Percentiles rank a stretch among this genome's conserved stretches.
These are phyloP conservation scores for Serendipita indica DNA, from an alignment of 768 basidiomycete genomes.

Conservation along the genomic window DNA sequence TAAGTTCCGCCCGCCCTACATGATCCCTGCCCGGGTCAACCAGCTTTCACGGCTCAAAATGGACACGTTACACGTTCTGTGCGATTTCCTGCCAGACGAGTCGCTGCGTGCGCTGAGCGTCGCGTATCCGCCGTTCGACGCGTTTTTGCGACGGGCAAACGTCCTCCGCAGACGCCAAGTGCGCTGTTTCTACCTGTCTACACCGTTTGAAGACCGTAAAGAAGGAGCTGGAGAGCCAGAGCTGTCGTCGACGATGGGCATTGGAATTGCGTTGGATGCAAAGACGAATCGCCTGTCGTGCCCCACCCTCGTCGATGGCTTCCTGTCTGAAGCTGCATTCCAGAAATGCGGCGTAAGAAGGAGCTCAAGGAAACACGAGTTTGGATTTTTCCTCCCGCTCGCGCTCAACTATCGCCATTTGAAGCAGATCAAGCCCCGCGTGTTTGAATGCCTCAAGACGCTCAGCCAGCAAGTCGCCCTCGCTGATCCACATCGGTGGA, in stretches of 20 bases:
- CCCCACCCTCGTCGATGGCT: slow-evolving; percentile 2
- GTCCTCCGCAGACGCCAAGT: background rate
- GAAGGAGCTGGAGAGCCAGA: background rate
- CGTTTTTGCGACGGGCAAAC: background rate
- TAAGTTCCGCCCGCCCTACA: no score
- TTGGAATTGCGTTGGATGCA: background rate
- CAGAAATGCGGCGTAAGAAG: background rate
- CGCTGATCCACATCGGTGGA: background rate
- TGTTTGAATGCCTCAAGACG: slow-evolving; percentile 2
- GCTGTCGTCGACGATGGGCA: background rate
- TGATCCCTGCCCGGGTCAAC: background rate
- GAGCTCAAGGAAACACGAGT: background rate
- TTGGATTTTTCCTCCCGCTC: background rate
- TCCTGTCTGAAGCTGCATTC: background rate
- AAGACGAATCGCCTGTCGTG: slow-evolving; percentile 1
- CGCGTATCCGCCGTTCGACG: background rate
- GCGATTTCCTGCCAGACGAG: slow-evolving; percentile 4
- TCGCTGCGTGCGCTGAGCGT: background rate
- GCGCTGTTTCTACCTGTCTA: background rate
- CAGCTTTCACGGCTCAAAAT: background rate
- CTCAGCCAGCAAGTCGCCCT: background rate
- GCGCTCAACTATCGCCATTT: background rate
- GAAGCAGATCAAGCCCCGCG: background rate
- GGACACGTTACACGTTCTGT: background rate
- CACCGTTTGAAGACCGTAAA: background rate